Evolutionary conservation across 2,329 filamentous ascomycete genomes (phyloP).

Genomic region (Pestalotiopsis sp.): DNA sequence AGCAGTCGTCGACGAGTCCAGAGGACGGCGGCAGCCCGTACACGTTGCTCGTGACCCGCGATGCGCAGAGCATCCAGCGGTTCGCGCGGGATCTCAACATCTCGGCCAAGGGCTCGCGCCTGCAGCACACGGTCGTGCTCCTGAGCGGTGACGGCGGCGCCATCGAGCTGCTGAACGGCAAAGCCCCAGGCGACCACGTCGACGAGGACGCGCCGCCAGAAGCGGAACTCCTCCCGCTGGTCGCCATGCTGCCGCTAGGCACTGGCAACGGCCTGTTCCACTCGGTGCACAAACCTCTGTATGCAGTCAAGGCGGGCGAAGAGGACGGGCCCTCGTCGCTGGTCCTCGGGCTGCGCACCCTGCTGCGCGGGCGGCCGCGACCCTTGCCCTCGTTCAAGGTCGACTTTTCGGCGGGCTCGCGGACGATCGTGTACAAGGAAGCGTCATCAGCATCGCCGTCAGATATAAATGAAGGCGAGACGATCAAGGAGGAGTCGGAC

Average conservation of each 20-base stretch:
- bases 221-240: slow-evolving; percentile 36
- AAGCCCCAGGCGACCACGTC: slow-evolving; percentile 19
- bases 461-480: neutral
- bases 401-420: slow-evolving; percentile 61
- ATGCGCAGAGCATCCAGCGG: slow-evolving; percentile 63
- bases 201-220: neutral
- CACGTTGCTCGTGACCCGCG: slow-evolving; percentile 64
- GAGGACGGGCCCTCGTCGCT: slow-evolving; percentile 40
- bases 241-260: slow-evolving; percentile 63
- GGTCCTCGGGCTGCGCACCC: slow-evolving; percentile 55
- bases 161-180: slow-evolving; percentile 78
- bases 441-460: neutral
- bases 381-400: slow-evolving; percentile 66
- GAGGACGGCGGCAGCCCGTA: slow-evolving; percentile 37
- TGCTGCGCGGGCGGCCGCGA: slow-evolving; percentile 59
- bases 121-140: slow-evolving; percentile 68
- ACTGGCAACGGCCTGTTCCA: slow-evolving; percentile 69
- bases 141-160: slow-evolving; percentile 88
- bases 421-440: slow-evolving; percentile 42
- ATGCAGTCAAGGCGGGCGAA: slow-evolving; percentile 33
- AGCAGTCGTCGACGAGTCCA: slow-evolving; percentile 3
- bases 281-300: slow-evolving; percentile 62
- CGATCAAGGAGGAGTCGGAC: slow-evolving; percentile 32
- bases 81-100: slow-evolving; percentile 53
- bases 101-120: slow-evolving; percentile 4